These are phyloP conservation scores for Mortierella sp. DNA, from an alignment of 371 early-diverging fungal genomes.

Conservation along the genomic window DNA sequence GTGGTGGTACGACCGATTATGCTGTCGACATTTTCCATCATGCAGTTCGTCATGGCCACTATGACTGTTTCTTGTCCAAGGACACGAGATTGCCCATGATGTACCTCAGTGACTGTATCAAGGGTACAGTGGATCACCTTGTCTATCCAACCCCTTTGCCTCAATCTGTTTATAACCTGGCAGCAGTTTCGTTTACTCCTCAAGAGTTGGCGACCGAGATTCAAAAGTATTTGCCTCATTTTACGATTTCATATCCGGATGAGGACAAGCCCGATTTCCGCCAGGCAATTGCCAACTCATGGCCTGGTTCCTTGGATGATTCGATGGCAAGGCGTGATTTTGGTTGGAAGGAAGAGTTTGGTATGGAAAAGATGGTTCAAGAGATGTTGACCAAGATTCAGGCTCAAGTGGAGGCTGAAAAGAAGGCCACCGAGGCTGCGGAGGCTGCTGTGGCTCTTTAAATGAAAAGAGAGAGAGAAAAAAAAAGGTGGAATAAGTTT, in stretches of 20 bases:
- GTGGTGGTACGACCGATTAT: constrained; percentile 71
- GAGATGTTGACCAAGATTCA: constrained; percentile 53
- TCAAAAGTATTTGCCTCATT: constrained; percentile 55
- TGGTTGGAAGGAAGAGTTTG: constrained; percentile 66
- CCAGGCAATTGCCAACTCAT: constrained; percentile 68
- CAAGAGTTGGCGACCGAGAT: constrained; percentile 60
- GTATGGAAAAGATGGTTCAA: constrained; percentile 57
- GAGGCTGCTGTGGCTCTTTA: constrained; percentile 40
- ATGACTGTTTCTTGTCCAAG: constrained; percentile 59
- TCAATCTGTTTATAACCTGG: constrained; percentile 66
- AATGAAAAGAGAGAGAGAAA: neutral
- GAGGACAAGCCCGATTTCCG: constrained; percentile 60
- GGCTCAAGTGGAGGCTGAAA: constrained; percentile 48
- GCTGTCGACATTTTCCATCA: constrained; percentile 73
- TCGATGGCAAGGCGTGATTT: constrained; percentile 62
- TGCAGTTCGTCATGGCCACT: constrained; percentile 60
- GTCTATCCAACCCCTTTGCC: constrained; percentile 56
- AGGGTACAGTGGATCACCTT: constrained; percentile 65
- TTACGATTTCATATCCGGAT: constrained; percentile 60
- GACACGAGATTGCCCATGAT: constrained; percentile 70
- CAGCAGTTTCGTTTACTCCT: constrained; percentile 66
- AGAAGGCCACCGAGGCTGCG: constrained; percentile 16
- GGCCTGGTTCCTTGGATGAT: constrained; percentile 68
- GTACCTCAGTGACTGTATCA: constrained; percentile 67
- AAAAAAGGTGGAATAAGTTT: too few species aligned